phyloP scores from a whole-genome alignment of 148 eudicot species.

The Rheum nobile region DNA sequence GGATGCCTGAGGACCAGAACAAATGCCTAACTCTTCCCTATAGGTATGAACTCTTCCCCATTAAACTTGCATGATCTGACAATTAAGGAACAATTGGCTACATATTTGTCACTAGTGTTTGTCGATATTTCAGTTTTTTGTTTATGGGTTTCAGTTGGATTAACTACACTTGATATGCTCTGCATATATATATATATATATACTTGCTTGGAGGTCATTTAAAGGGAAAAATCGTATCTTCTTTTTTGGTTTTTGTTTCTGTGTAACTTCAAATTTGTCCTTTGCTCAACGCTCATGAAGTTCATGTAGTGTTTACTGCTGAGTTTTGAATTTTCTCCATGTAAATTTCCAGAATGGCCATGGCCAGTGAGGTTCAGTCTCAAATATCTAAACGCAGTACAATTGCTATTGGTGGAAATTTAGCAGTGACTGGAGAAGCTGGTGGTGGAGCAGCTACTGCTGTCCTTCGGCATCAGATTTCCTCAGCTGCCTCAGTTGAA shows the following conservation, averaged over 20 bases:
- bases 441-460: slow-evolving; percentile 74
- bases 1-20: not conserved
- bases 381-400: slow-evolving; percentile 61
- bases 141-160: not conserved
- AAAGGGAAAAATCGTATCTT: not conserved
- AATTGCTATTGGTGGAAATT: slow-evolving; percentile 76
- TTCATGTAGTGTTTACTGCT: not conserved
- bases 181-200: not conserved
- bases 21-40: not conserved
- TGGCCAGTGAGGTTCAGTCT: slow-evolving; percentile 87
- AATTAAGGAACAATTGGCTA: not conserved
- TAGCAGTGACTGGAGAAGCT: slow-evolving; percentile 57
- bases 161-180: not conserved
- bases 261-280: not conserved
- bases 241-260: not conserved
- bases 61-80: not conserved
- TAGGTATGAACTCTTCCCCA: not conserved
- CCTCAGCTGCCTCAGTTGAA: slow-evolving; percentile 60
- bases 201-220: not conserved
- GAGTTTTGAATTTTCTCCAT: not conserved
- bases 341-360: slow-evolving; percentile 58
- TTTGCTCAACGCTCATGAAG: not conserved
- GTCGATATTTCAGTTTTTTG: not conserved
- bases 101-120: not conserved
- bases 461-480: slow-evolving; percentile 65